A percentile compares a stretch with the other conserved stretches of the same genome.
Conservation (phyloP, 148 eudicot species). For the Mesembryanthemum crystallinum region DNA sequence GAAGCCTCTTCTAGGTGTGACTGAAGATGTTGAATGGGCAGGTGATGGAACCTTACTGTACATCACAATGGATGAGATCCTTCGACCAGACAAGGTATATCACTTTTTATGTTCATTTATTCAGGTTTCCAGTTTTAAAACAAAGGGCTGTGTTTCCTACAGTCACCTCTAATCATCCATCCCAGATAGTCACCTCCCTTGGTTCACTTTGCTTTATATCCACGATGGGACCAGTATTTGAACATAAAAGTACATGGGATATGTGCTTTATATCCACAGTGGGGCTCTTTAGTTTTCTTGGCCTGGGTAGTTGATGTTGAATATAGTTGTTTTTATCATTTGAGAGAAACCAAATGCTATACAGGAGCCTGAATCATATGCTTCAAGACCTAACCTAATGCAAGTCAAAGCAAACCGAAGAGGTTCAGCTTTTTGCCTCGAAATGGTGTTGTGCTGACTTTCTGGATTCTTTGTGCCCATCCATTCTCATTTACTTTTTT, state of each 20-base stretch:
- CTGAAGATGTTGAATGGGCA: slow-evolving; percentile 75
- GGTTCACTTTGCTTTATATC: too few relatives aligned
- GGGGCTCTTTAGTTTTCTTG: not conserved
- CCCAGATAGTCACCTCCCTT: not conserved
- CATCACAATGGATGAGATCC: slow-evolving; percentile 77
- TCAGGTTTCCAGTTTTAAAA: not conserved
- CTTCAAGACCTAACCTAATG: not conserved
- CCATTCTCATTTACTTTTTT: too few relatives aligned
- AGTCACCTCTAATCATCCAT: not conserved
- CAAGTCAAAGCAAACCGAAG: not conserved
- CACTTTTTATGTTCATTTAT: not conserved
- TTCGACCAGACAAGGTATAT: slow-evolving; percentile 86
- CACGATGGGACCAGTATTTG: not conserved
- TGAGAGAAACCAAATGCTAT: not conserved
- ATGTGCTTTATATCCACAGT: not conserved
- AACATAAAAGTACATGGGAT: not conserved
- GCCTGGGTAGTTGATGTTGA: not conserved
- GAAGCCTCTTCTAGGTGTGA: slow-evolving; percentile 64
- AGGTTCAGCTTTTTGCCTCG: not conserved
- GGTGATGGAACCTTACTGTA: slow-evolving; percentile 78
- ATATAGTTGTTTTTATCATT: not conserved
- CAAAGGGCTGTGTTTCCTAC: not conserved
- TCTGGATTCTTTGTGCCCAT: not conserved
- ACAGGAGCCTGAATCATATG: not conserved
- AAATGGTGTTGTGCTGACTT: not conserved